A percentile compares a stretch with the other conserved stretches of the same genome.
Evolutionary conservation across 192 early-diverging fungal species (phyloP).

Genomic region (Pilobolus umbonatus): DNA sequence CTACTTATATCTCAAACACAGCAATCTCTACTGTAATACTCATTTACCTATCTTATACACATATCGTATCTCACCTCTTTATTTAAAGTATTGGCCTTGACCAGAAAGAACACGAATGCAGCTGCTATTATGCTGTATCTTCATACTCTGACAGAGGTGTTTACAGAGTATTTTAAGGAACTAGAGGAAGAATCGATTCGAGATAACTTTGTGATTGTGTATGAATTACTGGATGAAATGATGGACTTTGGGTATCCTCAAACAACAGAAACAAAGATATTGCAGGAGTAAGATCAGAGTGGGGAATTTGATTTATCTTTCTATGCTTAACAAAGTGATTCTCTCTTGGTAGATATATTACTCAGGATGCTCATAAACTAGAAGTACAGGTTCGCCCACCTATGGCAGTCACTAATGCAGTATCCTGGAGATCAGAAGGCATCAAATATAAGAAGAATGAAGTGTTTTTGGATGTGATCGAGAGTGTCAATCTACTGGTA

Average conservation of each 20-base stretch:
- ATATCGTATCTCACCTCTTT: neutral
- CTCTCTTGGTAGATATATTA: constrained; percentile 69
- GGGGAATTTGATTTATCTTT: neutral
- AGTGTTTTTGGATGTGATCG: constrained; percentile 98
- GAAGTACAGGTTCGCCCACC: constrained; percentile 88
- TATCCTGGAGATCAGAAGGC: constrained; percentile 68
- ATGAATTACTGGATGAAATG: constrained; percentile 88
- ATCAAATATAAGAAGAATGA: constrained; percentile 93
- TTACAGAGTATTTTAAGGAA: constrained; percentile 90
- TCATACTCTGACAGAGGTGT: constrained; percentile 88
- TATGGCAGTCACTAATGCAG: constrained; percentile 72
- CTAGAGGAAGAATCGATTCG: constrained; percentile 87
- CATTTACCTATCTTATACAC: neutral
- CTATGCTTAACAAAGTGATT: neutral
- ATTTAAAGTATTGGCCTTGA: constrained; percentile 81
- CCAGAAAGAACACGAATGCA: constrained; percentile 97
- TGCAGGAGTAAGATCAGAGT: constrained; percentile 56
- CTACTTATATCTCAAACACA: constrained; percentile 92
- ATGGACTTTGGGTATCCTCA: constrained; percentile 91
- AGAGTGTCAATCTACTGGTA: constrained; percentile 68
- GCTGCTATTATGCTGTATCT: constrained; percentile 93
- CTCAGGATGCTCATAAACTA: constrained; percentile 93
- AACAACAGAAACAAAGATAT: constrained; percentile 83
- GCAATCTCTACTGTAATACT: constrained; percentile 85
- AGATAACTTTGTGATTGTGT: constrained; percentile 90